phyloP scores from a whole-genome alignment of 2,329 filamentous ascomycete species.

The Aspergillus brunneoviolaceus region DNA sequence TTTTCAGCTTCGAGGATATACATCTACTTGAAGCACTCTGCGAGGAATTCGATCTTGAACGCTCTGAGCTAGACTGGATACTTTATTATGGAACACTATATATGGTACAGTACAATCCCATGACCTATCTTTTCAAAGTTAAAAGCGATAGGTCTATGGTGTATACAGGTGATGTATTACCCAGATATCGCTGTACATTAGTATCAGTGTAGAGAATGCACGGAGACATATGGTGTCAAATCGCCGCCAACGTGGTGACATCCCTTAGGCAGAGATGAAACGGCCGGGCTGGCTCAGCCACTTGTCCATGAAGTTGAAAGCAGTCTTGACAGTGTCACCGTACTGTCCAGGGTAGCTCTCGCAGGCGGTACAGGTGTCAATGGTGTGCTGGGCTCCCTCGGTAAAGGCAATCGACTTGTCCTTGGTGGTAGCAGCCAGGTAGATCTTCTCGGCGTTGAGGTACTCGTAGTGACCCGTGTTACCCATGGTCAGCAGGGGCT shows the following conservation, averaged over 20 bases:
- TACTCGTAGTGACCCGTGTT: constrained; percentile 5
- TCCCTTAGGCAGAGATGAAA: background rate
- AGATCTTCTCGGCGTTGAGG: constrained; percentile 4
- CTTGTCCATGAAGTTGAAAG: background rate
- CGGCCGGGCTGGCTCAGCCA: background rate
- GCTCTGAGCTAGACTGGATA: too few species aligned
- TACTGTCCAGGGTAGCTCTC: background rate
- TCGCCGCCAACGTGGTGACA: too few species aligned
- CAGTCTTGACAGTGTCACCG: background rate
- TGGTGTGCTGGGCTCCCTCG: constrained; percentile 1
- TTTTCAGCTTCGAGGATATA: too few species aligned
- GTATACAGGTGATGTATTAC: too few species aligned
- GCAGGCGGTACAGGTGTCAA: background rate
- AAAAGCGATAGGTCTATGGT: too few species aligned
- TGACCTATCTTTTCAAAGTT: too few species aligned
- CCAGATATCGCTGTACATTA: too few species aligned
- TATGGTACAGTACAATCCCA: too few species aligned
- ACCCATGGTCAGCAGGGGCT: background rate
- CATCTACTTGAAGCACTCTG: too few species aligned
- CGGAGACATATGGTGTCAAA: too few species aligned
- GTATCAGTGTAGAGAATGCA: accelerated
- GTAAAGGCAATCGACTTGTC: background rate
- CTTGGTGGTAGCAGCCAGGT: background rate
- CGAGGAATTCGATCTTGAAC: too few species aligned
- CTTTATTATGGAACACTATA: too few species aligned